These are phyloP conservation scores for Cubamyces lactineus DNA, from an alignment of 768 basidiomycete species.

Conservation along the genomic window DNA sequence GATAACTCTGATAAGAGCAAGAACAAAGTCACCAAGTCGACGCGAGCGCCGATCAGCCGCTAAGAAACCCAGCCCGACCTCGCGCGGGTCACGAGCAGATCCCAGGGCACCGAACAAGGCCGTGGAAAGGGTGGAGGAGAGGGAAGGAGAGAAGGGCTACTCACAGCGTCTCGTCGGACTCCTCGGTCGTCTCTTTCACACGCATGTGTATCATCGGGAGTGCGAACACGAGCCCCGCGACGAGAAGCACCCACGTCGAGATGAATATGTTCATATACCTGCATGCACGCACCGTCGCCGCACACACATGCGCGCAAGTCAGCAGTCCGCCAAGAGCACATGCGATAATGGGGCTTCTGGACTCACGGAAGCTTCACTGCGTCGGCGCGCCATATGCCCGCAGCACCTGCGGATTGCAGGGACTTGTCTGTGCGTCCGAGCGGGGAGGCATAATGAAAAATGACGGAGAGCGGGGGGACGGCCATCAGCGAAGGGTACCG, in stretches of 20 bases:
- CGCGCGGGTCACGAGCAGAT: too few species aligned
- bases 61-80: too few species aligned
- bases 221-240: slow-evolving; percentile 64
- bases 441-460: background rate
- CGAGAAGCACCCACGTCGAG: slow-evolving; percentile 75
- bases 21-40: too few species aligned
- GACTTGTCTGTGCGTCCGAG: slow-evolving; percentile 56
- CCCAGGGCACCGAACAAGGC: background rate
- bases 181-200: slow-evolving; percentile 61
- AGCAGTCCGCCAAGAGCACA: slow-evolving; percentile 3
- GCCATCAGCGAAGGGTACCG: background rate
- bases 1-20: background rate
- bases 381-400: slow-evolving; percentile 74
- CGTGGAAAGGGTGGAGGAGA: background rate
- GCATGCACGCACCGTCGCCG: background rate
- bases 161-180: slow-evolving; percentile 25
- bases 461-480: background rate
- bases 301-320: background rate
- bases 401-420: slow-evolving; percentile 76
- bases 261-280: slow-evolving; percentile 72
- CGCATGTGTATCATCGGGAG: slow-evolving; percentile 76
- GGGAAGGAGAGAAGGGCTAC: background rate
- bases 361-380: slow-evolving; percentile 63
- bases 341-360: background rate
- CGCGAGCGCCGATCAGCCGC: too few species aligned